Evolutionary conservation across 1,139 yeast genomes (phyloP).

Genomic region (Nakaseomyces delphensis): DNA sequence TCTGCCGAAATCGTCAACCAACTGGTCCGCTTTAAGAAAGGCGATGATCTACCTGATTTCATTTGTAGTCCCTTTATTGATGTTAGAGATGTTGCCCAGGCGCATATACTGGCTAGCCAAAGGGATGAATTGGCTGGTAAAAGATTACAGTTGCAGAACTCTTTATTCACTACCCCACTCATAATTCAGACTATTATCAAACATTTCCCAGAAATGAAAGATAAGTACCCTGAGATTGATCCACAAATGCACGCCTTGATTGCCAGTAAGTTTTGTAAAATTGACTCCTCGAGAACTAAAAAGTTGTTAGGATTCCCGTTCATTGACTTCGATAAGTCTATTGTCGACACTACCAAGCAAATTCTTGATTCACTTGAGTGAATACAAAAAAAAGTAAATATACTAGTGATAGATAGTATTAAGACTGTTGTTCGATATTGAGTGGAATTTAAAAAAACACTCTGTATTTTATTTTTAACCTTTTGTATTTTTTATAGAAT

Average conservation of each 20-base stretch:
- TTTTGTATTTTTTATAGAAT: no score
- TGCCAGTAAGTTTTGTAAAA: slow-evolving; percentile 6
- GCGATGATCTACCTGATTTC: slow-evolving; percentile 14
- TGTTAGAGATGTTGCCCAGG: slow-evolving; percentile 48
- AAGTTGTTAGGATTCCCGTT: slow-evolving; percentile 8
- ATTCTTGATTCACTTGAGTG: not conserved
- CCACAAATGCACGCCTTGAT: not conserved
- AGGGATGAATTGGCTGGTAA: slow-evolving; percentile 25
- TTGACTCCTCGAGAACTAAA: slow-evolving; percentile 7
- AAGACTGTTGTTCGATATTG: no score
- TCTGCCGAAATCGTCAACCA: slow-evolving; percentile 33
- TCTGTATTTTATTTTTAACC: no score
- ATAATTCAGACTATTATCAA: slow-evolving; percentile 32
- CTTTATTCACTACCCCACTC: slow-evolving; percentile 28
- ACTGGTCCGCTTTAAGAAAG: slow-evolving; percentile 18
- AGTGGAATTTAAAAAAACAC: no score
- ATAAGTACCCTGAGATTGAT: slow-evolving; percentile 23
- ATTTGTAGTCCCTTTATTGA: slow-evolving; percentile 33
- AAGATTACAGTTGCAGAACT: slow-evolving; percentile 30
- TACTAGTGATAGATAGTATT: no score
- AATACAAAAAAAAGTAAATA: not conserved
- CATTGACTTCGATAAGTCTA: slow-evolving; percentile 2
- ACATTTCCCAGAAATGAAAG: slow-evolving; percentile 33
- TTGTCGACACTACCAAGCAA: slow-evolving; percentile 8
- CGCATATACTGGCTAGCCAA: slow-evolving; percentile 41